A percentile compares a stretch with the other conserved stretches of the same genome.
These are phyloP conservation scores for Phalaenopsis hybrid DNA, from an alignment of 116 monocot species.

Conservation along the genomic window DNA sequence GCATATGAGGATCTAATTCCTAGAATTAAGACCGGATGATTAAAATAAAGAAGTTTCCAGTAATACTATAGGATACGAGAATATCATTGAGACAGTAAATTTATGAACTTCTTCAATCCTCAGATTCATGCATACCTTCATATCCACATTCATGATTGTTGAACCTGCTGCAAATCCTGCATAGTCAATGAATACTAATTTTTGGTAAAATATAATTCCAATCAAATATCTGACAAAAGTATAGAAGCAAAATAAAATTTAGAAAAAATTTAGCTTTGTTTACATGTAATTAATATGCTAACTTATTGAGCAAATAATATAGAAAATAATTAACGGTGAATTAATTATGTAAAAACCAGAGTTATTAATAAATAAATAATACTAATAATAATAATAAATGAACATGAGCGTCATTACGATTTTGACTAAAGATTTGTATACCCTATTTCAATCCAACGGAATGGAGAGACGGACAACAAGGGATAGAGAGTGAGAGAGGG, in stretches of 20 bases:
- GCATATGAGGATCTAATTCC: background rate
- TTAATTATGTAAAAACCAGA: background rate
- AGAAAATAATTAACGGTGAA: background rate
- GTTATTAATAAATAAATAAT: too few species aligned
- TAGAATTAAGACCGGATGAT: background rate
- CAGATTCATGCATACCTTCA: conserved; percentile 15
- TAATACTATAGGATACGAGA: too few species aligned
- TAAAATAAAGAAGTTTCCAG: background rate
- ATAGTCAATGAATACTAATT: background rate
- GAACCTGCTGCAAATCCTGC: conserved; percentile 7
- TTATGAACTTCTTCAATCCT: background rate
- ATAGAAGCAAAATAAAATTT: background rate
- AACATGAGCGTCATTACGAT: too few species aligned
- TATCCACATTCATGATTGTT: background rate
- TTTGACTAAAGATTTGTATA: too few species aligned
- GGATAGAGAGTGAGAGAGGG: too few species aligned
- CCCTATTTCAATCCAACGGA: too few species aligned
- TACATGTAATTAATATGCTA: background rate
- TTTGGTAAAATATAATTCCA: background rate
- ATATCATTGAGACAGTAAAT: background rate
- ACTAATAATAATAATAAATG: too few species aligned
- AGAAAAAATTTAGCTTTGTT: background rate
- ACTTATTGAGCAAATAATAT: background rate
- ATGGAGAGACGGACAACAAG: too few species aligned
- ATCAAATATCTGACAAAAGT: background rate